These are phyloP conservation scores for Ophiostoma piceae DNA, from an alignment of 2,329 filamentous ascomycete genomes.

Conservation along the genomic window DNA sequence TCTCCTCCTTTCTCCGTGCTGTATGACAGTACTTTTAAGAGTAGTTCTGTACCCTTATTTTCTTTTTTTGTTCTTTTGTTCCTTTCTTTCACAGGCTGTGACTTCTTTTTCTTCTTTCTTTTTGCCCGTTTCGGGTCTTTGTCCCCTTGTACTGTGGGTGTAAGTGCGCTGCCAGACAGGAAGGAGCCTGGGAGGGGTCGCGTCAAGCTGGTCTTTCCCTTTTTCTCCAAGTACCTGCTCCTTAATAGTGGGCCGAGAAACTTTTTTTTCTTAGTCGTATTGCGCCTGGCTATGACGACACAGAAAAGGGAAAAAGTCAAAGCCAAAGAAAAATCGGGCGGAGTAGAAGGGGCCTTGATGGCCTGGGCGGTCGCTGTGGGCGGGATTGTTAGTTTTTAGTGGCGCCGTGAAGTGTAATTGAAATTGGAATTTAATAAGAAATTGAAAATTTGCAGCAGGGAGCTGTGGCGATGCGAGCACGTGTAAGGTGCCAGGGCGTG, in stretches of 20 bases:
- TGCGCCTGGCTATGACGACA: conserved; percentile 22
- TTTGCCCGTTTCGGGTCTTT: conserved; percentile 8
- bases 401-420: neutral
- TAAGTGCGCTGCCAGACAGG: conserved; percentile 5
- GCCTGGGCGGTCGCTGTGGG: neutral
- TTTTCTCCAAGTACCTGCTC: neutral
- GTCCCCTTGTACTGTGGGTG: conserved; percentile 4
- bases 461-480: neutral
- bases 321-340: neutral
- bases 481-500: neutral
- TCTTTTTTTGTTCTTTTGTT: neutral
- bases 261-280: conserved; percentile 10
- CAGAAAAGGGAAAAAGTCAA: conserved; percentile 4
- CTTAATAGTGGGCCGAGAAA: conserved; percentile 14
- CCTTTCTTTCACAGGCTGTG: neutral
- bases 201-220: conserved; percentile 7
- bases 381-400: conserved; percentile 3
- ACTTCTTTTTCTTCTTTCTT: conserved; percentile 3
- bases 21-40: neutral
- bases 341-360: conserved; percentile 7
- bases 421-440: conserved; percentile 2
- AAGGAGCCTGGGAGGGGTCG: conserved; percentile 3
- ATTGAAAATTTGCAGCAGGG: conserved; percentile 10
- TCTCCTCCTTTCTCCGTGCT: neutral
- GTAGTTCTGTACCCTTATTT: neutral